phyloP scores from a whole-genome alignment of 108 stramenopile species.

The Seminavis robusta region DNA sequence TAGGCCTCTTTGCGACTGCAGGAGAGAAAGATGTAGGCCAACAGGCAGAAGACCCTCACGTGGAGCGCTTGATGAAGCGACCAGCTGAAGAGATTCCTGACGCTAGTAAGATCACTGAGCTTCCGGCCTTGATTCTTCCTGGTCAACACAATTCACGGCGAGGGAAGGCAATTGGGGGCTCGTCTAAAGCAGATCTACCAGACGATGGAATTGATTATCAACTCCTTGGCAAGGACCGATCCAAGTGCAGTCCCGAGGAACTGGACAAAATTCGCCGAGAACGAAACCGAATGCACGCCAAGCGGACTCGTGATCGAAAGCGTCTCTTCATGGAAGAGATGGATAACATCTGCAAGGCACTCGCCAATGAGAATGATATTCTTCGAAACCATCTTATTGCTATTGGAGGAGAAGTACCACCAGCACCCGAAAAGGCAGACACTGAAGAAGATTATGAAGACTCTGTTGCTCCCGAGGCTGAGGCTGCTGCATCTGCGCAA shows the following conservation, averaged over 20 bases:
- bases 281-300: slow-evolving; percentile 91
- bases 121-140: slow-evolving; percentile 73
- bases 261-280: slow-evolving; percentile 83
- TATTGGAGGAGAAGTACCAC: slow-evolving; percentile 4
- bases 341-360: slow-evolving; percentile 69
- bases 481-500: slow-evolving; percentile 3
- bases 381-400: slow-evolving; percentile 44
- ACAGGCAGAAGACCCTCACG: slow-evolving; percentile 47
- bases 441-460: no score
- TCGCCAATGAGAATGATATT: slow-evolving; percentile 69
- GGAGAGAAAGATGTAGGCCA: slow-evolving; percentile 8
- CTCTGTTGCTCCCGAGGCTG: slow-evolving; percentile 13
- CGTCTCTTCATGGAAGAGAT: slow-evolving; percentile 83
- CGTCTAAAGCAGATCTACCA: slow-evolving; percentile 20
- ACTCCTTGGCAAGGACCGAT: slow-evolving; percentile 75
- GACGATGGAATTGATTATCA: slow-evolving; percentile 85
- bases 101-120: slow-evolving; percentile 66
- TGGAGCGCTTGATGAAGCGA: slow-evolving; percentile 55
- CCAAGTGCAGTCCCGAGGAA: slow-evolving; percentile 75
- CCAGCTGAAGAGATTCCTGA: slow-evolving; percentile 73
- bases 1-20: slow-evolving; percentile 51
- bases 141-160: slow-evolving; percentile 66
- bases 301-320: slow-evolving; percentile 82
- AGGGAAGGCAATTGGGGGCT: slow-evolving; percentile 19
- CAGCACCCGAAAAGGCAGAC: background rate